These are phyloP conservation scores for Wolfiporia cocos DNA, from an alignment of 1,284 basidiomycete genomes.

Conservation along the genomic window DNA sequence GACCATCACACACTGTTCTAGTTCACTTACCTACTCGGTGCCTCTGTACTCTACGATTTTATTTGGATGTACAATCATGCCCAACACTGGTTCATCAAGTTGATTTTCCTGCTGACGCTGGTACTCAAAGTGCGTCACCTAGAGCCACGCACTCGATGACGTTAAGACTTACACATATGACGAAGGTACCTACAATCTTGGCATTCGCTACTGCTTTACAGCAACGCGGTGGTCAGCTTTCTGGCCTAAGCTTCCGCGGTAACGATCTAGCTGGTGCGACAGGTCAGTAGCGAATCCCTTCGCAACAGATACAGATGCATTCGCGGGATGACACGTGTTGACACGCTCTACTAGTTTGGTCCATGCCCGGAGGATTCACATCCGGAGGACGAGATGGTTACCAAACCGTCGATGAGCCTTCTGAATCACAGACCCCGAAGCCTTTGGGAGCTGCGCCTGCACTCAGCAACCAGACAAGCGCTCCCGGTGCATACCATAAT, in stretches of 20 bases:
- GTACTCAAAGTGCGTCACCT: conserved; percentile 52
- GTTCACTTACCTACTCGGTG: conserved; percentile 61
- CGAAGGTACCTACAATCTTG: conserved; percentile 49
- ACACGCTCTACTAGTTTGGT: conserved; percentile 78
- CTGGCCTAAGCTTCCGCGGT: conserved; percentile 46
- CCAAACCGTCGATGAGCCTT: conserved; percentile 66
- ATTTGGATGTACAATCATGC: conserved; percentile 58
- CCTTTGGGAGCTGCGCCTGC: conserved; percentile 24
- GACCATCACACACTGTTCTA: conserved; percentile 25
- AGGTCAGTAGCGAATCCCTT: conserved; percentile 33
- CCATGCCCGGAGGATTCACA: conserved; percentile 77
- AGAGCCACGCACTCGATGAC: not conserved
- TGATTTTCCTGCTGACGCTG: conserved; percentile 54
- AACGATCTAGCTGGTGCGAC: conserved; percentile 57
- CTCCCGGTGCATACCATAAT: conserved; percentile 48
- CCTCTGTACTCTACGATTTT: conserved; percentile 60
- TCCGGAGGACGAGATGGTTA: conserved; percentile 60
- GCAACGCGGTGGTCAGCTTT: conserved; percentile 58
- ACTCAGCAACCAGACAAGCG: conserved; percentile 15
- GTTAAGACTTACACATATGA: too few species aligned
- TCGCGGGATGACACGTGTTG: too few species aligned
- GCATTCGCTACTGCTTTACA: conserved; percentile 50
- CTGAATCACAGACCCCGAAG: conserved; percentile 29
- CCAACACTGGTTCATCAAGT: conserved; percentile 48
- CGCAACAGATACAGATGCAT: too few species aligned